These are phyloP conservation scores for Aspergillus hortae DNA, from an alignment of 2,329 filamentous ascomycete species.

Conservation along the genomic window DNA sequence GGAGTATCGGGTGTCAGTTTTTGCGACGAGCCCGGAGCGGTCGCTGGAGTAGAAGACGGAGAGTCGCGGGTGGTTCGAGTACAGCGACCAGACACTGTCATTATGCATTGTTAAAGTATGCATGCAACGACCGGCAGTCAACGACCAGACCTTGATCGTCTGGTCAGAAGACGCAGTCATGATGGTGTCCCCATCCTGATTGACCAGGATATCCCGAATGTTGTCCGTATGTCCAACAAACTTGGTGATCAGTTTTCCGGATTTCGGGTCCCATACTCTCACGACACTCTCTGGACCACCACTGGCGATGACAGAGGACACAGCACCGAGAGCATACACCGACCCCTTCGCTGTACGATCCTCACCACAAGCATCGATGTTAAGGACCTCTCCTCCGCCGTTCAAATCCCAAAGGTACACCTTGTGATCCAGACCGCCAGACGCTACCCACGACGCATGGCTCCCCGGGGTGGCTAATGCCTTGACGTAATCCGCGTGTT, in stretches of 20 bases:
- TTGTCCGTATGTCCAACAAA: conserved; percentile 97
- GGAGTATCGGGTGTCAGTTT: conserved; percentile 80
- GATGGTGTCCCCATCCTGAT: conserved; percentile 82
- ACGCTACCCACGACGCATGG: conserved; percentile 81
- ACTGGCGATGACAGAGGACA: conserved; percentile 77
- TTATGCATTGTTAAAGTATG: conserved; percentile 99
- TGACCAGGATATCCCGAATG: conserved; percentile 85
- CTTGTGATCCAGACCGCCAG: conserved; percentile 86
- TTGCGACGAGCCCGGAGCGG: conserved; percentile 87
- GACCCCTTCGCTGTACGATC: conserved; percentile 87
- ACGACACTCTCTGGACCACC: conserved; percentile 93
- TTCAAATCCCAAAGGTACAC: conserved; percentile 92
- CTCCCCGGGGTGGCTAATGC: conserved; percentile 75
- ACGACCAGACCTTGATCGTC: conserved; percentile 97
- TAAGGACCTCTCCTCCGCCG: conserved; percentile 78
- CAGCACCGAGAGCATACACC: conserved; percentile 83
- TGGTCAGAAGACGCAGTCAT: conserved; percentile 94
- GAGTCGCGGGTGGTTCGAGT: conserved; percentile 79
- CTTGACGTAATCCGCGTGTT: conserved; percentile 96
- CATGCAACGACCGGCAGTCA: conserved; percentile 92
- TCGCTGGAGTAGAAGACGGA: conserved; percentile 94
- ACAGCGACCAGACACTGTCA: conserved; percentile 94
- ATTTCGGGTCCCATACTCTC: conserved; percentile 83
- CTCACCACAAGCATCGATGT: conserved; percentile 73
- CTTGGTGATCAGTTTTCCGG: conserved; percentile 88